A percentile compares a stretch with the other conserved stretches of the same genome.
These are phyloP conservation scores for Pichia sp. DNA, from an alignment of 1,139 yeast species.

Conservation along the genomic window DNA sequence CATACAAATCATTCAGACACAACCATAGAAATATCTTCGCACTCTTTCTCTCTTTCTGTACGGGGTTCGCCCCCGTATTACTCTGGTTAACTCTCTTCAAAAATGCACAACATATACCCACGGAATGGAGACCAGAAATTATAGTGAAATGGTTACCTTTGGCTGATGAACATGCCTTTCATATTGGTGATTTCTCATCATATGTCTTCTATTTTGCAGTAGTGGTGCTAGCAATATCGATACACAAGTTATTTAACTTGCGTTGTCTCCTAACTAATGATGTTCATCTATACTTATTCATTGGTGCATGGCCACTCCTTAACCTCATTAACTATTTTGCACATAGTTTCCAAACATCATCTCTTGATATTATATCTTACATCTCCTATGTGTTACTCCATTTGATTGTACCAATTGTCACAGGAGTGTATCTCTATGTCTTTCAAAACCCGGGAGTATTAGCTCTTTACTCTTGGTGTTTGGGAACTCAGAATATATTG, in stretches of 20 bases:
- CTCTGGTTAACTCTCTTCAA: conserved; percentile 55
- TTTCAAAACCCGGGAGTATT: conserved; percentile 59
- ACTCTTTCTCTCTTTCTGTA: no score
- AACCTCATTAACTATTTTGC: conserved; percentile 36
- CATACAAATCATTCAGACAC: no score
- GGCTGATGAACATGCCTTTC: conserved; percentile 5
- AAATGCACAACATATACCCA: conserved; percentile 55
- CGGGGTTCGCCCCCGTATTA: conserved; percentile 48
- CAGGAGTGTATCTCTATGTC: conserved; percentile 57
- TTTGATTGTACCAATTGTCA: conserved; percentile 52
- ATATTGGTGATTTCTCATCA: not conserved
- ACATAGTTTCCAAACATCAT: conserved; percentile 25
- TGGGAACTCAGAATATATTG: conserved; percentile 53
- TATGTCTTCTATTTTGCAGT: not conserved
- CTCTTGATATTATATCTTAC: conserved; percentile 53
- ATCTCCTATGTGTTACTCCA: conserved; percentile 54
- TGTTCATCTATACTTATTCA: not conserved
- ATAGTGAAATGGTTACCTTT: conserved; percentile 37
- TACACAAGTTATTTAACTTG: not conserved
- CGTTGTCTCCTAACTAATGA: not conserved
- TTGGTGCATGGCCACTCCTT: conserved; percentile 33
- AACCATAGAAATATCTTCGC: no score
- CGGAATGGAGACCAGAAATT: conserved; percentile 46
- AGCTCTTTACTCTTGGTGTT: conserved; percentile 42
- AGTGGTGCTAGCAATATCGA: not conserved